A percentile compares a stretch with the other conserved stretches of the same genome.
Evolutionary conservation across 208 protist genomes (phyloP).

Genomic region (Wallacemonas sp.): DNA sequence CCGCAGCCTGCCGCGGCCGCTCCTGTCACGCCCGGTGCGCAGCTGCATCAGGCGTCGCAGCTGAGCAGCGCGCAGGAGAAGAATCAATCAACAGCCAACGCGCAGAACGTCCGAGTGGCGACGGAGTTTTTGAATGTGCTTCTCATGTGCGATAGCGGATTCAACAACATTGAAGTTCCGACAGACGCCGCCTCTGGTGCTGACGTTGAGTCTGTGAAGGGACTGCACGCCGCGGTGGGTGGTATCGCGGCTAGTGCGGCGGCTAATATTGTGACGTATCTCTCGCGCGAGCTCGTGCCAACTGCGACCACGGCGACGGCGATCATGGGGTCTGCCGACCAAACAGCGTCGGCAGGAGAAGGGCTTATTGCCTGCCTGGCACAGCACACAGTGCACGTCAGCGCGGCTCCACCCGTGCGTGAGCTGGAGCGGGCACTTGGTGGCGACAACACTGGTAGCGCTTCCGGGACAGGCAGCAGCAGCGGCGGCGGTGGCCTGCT

Average conservation of each 20-base stretch:
- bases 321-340: neutral
- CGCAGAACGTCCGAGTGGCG: constrained; percentile 15
- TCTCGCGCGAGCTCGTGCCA: constrained; percentile 31
- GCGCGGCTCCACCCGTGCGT: constrained; percentile 10
- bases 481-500: neutral
- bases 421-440: constrained; percentile 18
- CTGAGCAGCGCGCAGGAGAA: neutral
- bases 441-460: neutral
- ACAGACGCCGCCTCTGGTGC: constrained; percentile 3
- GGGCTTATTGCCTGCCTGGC: constrained; percentile 3
- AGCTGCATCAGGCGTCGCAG: constrained; percentile 5
- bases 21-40: constrained; percentile 2
- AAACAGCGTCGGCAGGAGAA: neutral
- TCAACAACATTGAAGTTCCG: constrained; percentile 32
- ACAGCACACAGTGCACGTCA: neutral
- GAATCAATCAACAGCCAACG: neutral
- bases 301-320: neutral
- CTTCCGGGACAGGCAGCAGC: neutral
- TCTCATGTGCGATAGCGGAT: constrained; percentile 48
- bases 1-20: constrained; percentile 2
- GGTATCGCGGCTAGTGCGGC: constrained; percentile 39
- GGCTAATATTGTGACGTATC: constrained; percentile 47
- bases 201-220: constrained; percentile 25
- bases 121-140: constrained; percentile 39
- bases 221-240: constrained; percentile 30